Conservation (phyloP, 2,329 filamentous ascomycete species). For the Xylaria sp. region DNA sequence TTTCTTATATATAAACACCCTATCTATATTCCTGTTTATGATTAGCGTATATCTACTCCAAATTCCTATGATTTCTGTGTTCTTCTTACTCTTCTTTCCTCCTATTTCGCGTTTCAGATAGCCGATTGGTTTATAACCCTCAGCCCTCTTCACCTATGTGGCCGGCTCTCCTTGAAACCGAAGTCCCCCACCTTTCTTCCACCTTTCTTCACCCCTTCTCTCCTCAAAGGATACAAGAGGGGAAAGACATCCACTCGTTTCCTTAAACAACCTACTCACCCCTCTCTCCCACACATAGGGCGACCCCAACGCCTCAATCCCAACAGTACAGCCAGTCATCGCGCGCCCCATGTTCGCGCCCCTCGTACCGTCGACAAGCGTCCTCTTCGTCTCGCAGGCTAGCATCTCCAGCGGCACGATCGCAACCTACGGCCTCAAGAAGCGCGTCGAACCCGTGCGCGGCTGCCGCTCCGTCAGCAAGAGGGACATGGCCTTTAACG, state of each 20-base stretch:
- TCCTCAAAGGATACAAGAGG: too few species aligned
- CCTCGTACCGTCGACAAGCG: conserved; percentile 75
- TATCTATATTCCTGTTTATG: background rate
- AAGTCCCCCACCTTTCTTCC: too few species aligned
- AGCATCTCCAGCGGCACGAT: conserved; percentile 76
- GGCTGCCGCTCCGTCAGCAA: conserved; percentile 81
- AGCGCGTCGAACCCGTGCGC: conserved; percentile 82
- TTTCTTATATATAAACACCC: background rate
- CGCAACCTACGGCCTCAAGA: conserved; percentile 78
- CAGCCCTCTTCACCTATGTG: background rate
- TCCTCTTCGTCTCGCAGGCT: conserved; percentile 84
- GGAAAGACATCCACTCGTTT: too few species aligned
- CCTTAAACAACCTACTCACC: conserved; percentile 8
- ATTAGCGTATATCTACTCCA: background rate
- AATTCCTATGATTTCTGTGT: background rate
- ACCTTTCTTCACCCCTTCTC: too few species aligned
- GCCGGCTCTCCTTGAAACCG: too few species aligned
- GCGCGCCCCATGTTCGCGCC: conserved; percentile 88
- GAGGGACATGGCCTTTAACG: conserved; percentile 91
- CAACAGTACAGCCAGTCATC: conserved; percentile 85
- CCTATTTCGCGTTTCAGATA: background rate
- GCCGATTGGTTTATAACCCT: background rate
- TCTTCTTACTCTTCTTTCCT: background rate
- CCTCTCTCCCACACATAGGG: conserved; percentile 63
- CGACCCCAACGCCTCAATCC: conserved; percentile 85